These are phyloP conservation scores for Osmanthus fragrans DNA, from an alignment of 257 asterid genomes.

Conservation along the genomic window DNA sequence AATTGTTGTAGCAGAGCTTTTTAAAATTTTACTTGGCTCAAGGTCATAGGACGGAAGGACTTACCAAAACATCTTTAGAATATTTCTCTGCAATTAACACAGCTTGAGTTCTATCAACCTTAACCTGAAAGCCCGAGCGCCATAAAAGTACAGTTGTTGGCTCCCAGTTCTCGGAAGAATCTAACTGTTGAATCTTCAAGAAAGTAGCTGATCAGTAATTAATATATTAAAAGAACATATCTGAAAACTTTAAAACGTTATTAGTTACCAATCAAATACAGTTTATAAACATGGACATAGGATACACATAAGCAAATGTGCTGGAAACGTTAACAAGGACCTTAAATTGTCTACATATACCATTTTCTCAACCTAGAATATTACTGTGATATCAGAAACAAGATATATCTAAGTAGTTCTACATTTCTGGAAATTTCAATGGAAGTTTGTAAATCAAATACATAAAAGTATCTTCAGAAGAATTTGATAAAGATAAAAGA, in stretches of 20 bases:
- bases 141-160: conserved; percentile 60
- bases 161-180: conserved; percentile 88
- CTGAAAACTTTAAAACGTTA: neutral
- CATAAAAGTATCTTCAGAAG: neutral
- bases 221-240: neutral
- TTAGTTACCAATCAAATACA: neutral
- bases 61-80: conserved; percentile 79
- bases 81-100: conserved; percentile 62
- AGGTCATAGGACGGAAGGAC: conserved; percentile 34
- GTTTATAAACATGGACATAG: neutral
- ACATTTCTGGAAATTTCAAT: neutral
- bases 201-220: conserved; percentile 10
- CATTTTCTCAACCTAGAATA: neutral
- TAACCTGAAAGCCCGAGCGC: conserved; percentile 78
- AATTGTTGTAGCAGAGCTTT: neutral
- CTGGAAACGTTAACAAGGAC: neutral
- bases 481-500: too few species aligned
- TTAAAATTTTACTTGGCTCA: neutral
- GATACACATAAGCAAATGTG: neutral
- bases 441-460: neutral
- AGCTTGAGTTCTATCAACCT: conserved; percentile 65
- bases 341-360: neutral
- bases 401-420: neutral
- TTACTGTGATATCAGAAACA: neutral
- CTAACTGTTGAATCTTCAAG: conserved; percentile 49